Conservation (phyloP, 306 rosid genomes). For the Rubus idaeus region DNA sequence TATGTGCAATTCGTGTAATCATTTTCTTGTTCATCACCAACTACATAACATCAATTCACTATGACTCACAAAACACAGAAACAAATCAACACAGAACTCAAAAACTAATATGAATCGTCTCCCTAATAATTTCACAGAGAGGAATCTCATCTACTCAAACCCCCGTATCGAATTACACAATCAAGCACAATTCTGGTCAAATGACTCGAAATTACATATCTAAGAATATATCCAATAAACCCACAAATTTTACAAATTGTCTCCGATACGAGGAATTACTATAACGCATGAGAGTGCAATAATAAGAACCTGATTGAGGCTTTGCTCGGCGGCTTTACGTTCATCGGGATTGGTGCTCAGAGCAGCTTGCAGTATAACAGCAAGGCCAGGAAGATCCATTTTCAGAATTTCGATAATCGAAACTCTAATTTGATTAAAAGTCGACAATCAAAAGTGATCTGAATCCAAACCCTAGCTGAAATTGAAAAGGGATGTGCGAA, state of each 20-base stretch:
- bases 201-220: background rate
- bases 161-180: background rate
- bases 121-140: background rate
- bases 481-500: background rate
- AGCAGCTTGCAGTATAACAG: conserved; percentile 75
- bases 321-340: conserved; percentile 90
- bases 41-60: background rate
- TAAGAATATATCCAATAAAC: background rate
- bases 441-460: conserved; percentile 29
- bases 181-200: conserved; percentile 17
- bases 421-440: conserved; percentile 8
- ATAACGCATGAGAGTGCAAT: too few relatives aligned
- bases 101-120: background rate
- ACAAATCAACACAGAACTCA: background rate
- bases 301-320: conserved; percentile 70
- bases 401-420: background rate
- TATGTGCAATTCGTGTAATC: background rate
- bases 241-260: background rate
- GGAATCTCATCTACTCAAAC: background rate
- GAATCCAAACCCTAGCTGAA: conserved; percentile 44
- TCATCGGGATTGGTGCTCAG: conserved; percentile 89
- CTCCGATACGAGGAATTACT: background rate
- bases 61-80: background rate
- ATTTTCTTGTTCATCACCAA: background rate
- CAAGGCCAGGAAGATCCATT: conserved; percentile 88